A percentile compares a stretch with the other conserved stretches of the same genome.
Evolutionary conservation across 2,329 filamentous ascomycete species (phyloP).

Genomic region (Teratosphaeria epicoccoides): DNA sequence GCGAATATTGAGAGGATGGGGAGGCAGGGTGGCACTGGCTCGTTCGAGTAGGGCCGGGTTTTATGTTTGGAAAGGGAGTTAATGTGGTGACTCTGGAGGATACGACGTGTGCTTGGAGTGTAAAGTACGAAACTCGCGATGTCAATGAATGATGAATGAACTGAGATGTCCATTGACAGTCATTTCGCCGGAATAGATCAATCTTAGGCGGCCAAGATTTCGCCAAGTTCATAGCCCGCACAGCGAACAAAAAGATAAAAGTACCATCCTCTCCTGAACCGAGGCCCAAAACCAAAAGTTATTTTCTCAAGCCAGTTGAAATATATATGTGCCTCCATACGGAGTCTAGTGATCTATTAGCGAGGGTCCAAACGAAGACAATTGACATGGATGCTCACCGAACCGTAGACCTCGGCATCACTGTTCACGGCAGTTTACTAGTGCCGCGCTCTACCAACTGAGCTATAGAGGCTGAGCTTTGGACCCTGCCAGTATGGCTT

Average conservation of each 20-base stretch:
- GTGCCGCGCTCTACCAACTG: slow-evolving; percentile 10
- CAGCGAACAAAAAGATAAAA: too few species aligned
- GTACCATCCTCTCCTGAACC: not conserved
- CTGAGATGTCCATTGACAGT: too few species aligned
- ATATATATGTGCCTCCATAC: slow-evolving; percentile 7
- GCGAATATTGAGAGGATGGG: slow-evolving; percentile 84
- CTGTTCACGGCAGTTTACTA: slow-evolving; percentile 2
- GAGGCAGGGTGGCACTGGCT: slow-evolving; percentile 24
- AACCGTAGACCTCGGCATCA: slow-evolving; percentile 9
- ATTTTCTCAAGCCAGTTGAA: not conserved
- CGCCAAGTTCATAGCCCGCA: too few species aligned
- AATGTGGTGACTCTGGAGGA: not conserved
- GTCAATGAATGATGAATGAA: not conserved
- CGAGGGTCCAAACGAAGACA: too few species aligned
- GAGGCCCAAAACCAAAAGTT: not conserved
- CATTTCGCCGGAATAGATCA: too few species aligned
- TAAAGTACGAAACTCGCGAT: not conserved
- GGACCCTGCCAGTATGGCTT: not conserved
- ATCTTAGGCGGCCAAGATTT: too few species aligned
- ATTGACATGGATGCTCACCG: not conserved
- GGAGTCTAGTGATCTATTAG: slow-evolving; percentile 1
- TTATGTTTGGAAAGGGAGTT: not conserved
- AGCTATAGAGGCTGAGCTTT: slow-evolving; percentile 6
- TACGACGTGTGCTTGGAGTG: not conserved
- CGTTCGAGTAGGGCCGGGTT: not conserved